Evolutionary conservation across 192 early-diverging fungal species (phyloP), one percentile per base, ranked within the genome.

Genomic region (Radiomyces spectabilis): DNA sequence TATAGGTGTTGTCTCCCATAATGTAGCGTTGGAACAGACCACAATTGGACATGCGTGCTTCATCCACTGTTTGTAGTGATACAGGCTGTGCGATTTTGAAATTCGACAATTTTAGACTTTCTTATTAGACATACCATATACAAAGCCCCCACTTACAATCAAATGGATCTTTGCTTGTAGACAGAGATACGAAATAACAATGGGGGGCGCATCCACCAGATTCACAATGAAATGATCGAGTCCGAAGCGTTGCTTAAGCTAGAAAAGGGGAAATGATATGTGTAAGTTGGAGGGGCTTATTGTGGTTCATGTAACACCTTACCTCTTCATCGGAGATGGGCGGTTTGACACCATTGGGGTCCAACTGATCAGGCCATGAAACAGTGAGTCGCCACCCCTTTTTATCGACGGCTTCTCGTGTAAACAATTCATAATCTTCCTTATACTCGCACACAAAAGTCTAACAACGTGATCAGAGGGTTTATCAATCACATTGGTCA

Each of bases 171-270:
- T 46, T 22, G 73, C 69, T 44, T 75, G 63, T 27, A 75, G 52
- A 52, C 91, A 91, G 19, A 94, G 52, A 9, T 80, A 77, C 0
- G 71, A 72, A 27, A 89, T 49, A 3, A 95, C 66, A 3, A 77
- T 60, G 0, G 69, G 66, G 5, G 87, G 86, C 0, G 82, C 91
- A 12, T 90, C 85, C 3, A 98, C 35, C 33, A 83, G 74, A 64
- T 95, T 85, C 27, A 87, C 65, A 12, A 85, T 51, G 51, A 82
- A 89, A 26, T 85, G 76, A 31, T 89, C 87, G 52, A 98, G 86
- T 1, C 89, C 89, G 27, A 81, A 63, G 2, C 43, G 24, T 7
- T 48, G 25, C 2, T 31, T 41, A 5, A 95, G 40, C 62, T 85
- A 59, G 24, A 39, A 42, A 2, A 42, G 7, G 10, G 50, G 18